Conservation (phyloP, 2,329 filamentous ascomycete species). For the Colletotrichum orchidophilum region DNA sequence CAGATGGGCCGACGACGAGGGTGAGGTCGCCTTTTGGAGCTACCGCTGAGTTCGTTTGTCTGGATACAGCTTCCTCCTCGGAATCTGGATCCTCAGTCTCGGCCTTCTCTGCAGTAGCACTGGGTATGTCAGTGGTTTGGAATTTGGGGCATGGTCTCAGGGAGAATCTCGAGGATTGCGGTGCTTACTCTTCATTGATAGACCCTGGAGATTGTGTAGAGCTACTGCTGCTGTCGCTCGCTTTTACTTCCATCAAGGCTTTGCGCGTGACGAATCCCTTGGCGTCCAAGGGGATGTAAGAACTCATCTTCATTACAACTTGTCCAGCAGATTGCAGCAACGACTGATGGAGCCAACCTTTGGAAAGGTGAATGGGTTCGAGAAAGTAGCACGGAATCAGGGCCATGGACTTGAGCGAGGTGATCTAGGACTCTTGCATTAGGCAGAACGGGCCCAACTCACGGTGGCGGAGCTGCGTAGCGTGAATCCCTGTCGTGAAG, state of each 20-base stretch:
- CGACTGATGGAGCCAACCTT: too few species aligned
- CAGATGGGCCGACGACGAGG: constrained; percentile 2
- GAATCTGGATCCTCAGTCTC: background rate
- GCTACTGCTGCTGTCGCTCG: background rate
- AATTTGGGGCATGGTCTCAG: background rate
- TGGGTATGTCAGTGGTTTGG: background rate
- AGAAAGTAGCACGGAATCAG: background rate
- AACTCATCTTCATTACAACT: background rate
- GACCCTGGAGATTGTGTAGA: background rate
- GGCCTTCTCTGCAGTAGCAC: background rate
- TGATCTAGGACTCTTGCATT: constrained; percentile 6
- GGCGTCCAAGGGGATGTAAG: background rate
- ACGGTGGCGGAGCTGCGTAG: constrained; percentile 13
- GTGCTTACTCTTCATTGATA: background rate
- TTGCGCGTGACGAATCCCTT: background rate
- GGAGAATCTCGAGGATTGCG: background rate
- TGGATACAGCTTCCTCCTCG: background rate
- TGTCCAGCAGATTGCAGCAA: too few species aligned
- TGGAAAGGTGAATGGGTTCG: too few species aligned
- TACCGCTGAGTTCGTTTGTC: background rate
- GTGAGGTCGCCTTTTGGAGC: constrained; percentile 9
- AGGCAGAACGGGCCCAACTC: background rate
- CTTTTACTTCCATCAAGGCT: background rate
- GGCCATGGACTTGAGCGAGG: background rate
- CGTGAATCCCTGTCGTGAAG: background rate